These are phyloP conservation scores for Cenchrus americanus DNA, from an alignment of 176 grass and related monocot genomes.

Conservation along the genomic window DNA sequence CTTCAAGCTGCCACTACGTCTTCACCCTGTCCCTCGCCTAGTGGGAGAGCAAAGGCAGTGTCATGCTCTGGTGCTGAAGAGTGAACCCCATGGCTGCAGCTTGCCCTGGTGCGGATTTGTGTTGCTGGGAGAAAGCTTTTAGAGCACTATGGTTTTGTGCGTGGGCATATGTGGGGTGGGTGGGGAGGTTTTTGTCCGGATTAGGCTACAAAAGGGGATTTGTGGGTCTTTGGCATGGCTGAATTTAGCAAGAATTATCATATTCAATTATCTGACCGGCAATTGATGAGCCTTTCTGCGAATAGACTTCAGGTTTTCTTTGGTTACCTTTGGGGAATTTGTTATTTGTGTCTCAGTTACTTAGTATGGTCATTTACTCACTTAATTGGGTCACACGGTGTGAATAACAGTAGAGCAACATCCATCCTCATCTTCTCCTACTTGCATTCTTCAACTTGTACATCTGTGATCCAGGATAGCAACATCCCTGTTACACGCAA, in stretches of 20 bases:
- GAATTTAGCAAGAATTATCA: not conserved
- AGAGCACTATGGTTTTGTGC: no score
- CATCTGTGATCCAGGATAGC: no score
- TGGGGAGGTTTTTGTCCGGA: not conserved
- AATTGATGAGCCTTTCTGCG: not conserved
- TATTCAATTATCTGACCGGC: not conserved
- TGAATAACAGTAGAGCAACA: not conserved
- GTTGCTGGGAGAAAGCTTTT: no score
- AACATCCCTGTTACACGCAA: not conserved
- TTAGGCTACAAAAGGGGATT: not conserved
- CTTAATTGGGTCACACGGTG: not conserved
- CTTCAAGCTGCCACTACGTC: not conserved
- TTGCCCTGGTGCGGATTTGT: not conserved
- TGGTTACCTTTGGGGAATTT: not conserved
- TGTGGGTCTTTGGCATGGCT: not conserved
- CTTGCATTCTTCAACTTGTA: not conserved
- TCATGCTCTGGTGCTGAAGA: not conserved
- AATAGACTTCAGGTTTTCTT: not conserved
- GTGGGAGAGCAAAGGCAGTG: not conserved
- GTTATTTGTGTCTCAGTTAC: not conserved
- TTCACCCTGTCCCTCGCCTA: not conserved
- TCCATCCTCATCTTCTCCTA: constrained; percentile 9
- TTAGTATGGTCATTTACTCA: not conserved
- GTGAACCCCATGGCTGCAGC: not conserved
- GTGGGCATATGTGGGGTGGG: no score